Evolutionary conservation across 2,329 filamentous ascomycete genomes (phyloP), one percentile per base, ranked within the genome.

Genomic region (Colletotrichum australisinense): DNA sequence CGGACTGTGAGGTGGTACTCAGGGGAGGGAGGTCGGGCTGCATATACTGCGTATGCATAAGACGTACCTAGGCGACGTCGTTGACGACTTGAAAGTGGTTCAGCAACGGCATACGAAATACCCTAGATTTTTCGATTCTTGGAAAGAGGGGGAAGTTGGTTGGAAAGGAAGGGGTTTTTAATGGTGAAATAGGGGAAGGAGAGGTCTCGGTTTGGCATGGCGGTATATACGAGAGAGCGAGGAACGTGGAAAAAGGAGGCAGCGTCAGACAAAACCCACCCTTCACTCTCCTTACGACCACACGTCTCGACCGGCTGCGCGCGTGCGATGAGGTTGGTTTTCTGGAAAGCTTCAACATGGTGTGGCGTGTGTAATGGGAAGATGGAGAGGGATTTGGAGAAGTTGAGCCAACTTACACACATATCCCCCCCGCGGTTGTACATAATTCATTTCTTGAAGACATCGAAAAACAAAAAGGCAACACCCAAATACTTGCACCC

Each of bases 51-150:
- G 62, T 32, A 46, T 53, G 63, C n/a, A 53, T 22, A 28, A n/a
- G 30, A 32, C 28, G 11, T 35, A 42, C 38, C 38, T 32, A 49
- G n/a, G 56, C n/a, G 9, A 55, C 63, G 63, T 53, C 63, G 69
- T 57, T 49, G 56, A 63, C n/a, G 19, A 57, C 22, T 26, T 46
- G 53, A 63, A 38, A 42, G 28, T 32, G 35, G 55, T 30, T 26
- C 38, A 64, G 70, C 60, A 70, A 67, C 70, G 60, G 70, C 60
- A 73, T 70, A 70, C 70, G 70, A 62, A 73, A 65, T 73, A 73
- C 70, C 70, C 70, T 65, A 65, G 60, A 70, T 42, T 68, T 55
- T 73, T 73, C 67, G 59, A 65, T 65, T 70, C 70, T 70, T 52
- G 69, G 49, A 14, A 26, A 22, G 12, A 16, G 26, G 11, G 28